Evolutionary conservation across 1,284 basidiomycete genomes (phyloP).

Genomic region (Sporisorium sorghi): DNA sequence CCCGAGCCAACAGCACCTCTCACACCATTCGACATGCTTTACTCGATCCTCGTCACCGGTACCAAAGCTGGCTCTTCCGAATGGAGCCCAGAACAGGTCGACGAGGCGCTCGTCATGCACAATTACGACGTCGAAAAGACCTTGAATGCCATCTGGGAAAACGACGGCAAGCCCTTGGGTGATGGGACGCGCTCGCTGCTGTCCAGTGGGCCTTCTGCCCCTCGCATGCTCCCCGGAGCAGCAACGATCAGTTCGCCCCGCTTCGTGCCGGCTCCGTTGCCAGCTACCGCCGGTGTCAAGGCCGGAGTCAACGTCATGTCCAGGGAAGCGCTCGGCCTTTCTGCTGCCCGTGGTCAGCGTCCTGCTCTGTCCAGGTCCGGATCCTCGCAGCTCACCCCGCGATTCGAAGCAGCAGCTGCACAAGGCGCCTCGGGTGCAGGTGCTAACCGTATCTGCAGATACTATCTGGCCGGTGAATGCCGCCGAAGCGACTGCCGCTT

Average conservation of each 20-base stretch:
- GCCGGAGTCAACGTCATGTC: slow-evolving; percentile 57
- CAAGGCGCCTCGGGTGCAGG: slow-evolving; percentile 13
- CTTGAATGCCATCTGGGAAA: slow-evolving; percentile 89
- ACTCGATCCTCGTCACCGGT: slow-evolving; percentile 80
- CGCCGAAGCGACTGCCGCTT: slow-evolving; percentile 95
- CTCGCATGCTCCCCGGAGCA: slow-evolving; percentile 1
- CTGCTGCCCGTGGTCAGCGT: slow-evolving; percentile 21
- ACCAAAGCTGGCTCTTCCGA: slow-evolving; percentile 50
- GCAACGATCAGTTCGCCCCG: slow-evolving; percentile 25
- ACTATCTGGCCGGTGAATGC: slow-evolving; percentile 96
- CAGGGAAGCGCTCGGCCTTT: slow-evolving; percentile 46
- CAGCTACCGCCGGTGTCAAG: slow-evolving; percentile 47
- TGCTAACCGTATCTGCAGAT: slow-evolving; percentile 80
- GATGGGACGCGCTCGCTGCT: slow-evolving; percentile 34
- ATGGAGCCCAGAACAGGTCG: slow-evolving; percentile 84
- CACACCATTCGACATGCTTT: slow-evolving; percentile 95
- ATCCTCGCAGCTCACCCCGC: slow-evolving; percentile 25
- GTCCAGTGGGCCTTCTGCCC: slow-evolving; percentile 22
- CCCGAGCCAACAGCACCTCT: slow-evolving; percentile 77
- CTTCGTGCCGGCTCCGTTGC: slow-evolving; percentile 14
- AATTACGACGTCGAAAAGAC: slow-evolving; percentile 94
- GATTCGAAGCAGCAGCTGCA: slow-evolving; percentile 13
- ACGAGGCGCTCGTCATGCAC: slow-evolving; percentile 87
- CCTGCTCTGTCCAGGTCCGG: slow-evolving; percentile 27
- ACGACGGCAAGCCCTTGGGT: slow-evolving; percentile 56